Evolutionary conservation across 495 filamentous ascomycete genomes (phyloP), one percentile per base, ranked within the genome.

Genomic region (Parathielavia hyrcaniae): DNA sequence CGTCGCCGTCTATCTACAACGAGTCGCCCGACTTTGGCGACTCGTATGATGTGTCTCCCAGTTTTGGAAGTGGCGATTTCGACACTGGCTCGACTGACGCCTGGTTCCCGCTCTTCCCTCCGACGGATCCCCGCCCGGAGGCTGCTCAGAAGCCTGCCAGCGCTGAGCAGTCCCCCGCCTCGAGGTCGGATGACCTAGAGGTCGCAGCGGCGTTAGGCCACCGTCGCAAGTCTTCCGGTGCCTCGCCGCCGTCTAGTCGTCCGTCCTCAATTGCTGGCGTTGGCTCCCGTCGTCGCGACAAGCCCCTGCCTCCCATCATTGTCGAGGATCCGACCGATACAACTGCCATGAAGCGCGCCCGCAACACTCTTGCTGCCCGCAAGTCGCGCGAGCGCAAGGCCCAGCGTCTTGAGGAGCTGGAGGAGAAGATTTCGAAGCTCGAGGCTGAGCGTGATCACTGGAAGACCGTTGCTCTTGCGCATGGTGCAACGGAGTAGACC

Each of bases 331-430:
- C 86, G 0, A 71, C 67, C 35, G 88, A 91, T 64, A 73, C 73
- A 1, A 70, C 88, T 14, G 89, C 89, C 11, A 81, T 89, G 77
- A 97, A 97, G 81, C 90, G 93, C 61, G 92, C 91, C 36, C 86
- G 91, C 57, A 98, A 98, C 72, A 98, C 93, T 14, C 79, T 92
- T 72, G 93, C 93, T 46, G 93, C 93, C 60, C 89, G 93, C 44
- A 97, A 97, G 72, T 97, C 92, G 40, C 87, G 93, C 13, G 83
- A 88, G 59, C 86, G 89, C 62, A 91, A 93, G 73, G 76, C 88
- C 9, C 76, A 84, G 63, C 83, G 83, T 51, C 77, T 88, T 54
- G 80, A 85, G 10, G 79, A 78, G 40, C 75, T 95, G 58, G 78
- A 83, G 67, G 76, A 75, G 50, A 64, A 71, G 55, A 79, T 81